These are phyloP conservation scores for Oryza australiensis DNA, from an alignment of 176 grass and related monocot genomes.

Conservation along the genomic window DNA sequence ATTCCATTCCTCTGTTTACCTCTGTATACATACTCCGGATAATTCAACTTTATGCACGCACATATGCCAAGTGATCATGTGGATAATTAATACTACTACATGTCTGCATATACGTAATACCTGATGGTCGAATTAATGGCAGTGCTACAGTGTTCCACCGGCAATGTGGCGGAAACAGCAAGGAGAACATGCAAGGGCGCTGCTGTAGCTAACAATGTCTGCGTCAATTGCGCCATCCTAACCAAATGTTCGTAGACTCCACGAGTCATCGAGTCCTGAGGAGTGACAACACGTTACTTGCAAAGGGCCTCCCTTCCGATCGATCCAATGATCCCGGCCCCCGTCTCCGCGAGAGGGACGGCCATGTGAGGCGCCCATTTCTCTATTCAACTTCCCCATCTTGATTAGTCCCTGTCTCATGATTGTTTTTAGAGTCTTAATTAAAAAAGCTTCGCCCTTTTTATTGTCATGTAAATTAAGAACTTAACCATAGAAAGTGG, in stretches of 20 bases:
- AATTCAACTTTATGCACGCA: no score
- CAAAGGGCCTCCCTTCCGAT: slow-evolving; percentile 5
- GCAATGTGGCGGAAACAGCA: neutral
- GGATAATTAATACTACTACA: neutral
- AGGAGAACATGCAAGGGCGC: neutral
- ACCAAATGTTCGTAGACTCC: slow-evolving; percentile 48
- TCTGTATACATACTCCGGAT: neutral
- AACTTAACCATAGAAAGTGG: neutral
- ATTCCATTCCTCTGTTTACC: neutral
- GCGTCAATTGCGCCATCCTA: slow-evolving; percentile 37
- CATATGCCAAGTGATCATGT: neutral
- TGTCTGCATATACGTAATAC: neutral
- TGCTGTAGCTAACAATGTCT: slow-evolving; percentile 17
- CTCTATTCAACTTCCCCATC: slow-evolving; percentile 38
- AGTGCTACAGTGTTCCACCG: neutral
- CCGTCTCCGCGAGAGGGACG: slow-evolving; percentile 34
- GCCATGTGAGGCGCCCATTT: slow-evolving; percentile 46
- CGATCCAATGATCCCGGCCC: slow-evolving; percentile 20
- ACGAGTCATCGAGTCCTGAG: slow-evolving; percentile 12
- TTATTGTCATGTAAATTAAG: neutral
- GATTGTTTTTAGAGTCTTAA: slow-evolving; percentile 29
- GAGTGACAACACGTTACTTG: slow-evolving; percentile 39
- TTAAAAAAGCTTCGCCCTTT: slow-evolving; percentile 12
- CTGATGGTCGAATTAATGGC: neutral
- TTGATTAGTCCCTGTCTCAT: slow-evolving; percentile 42